phyloP scores from a whole-genome alignment of 805 yeast species.

The Saccharomyces paradoxus region DNA sequence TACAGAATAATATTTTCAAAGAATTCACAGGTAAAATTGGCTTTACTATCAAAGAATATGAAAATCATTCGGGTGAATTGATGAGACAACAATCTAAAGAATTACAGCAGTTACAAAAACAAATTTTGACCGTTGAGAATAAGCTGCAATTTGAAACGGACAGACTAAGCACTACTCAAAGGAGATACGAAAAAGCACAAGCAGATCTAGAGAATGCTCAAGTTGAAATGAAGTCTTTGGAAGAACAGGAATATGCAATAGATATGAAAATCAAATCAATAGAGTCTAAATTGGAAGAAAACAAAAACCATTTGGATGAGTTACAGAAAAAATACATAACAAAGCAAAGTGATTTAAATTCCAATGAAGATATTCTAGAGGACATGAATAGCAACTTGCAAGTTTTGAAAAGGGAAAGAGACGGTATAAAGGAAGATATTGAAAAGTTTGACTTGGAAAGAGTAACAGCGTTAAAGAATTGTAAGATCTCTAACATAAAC shows the following conservation, averaged over 20 bases:
- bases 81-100: conserved; percentile 52
- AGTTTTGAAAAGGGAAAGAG: conserved; percentile 29
- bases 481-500: conserved; percentile 62
- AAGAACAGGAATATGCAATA: conserved; percentile 28
- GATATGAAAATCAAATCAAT: conserved; percentile 31
- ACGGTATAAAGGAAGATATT: conserved; percentile 42
- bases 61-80: conserved; percentile 53
- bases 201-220: conserved; percentile 34
- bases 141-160: conserved; percentile 59
- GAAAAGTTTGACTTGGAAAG: conserved; percentile 50
- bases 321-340: conserved; percentile 29
- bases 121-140: conserved; percentile 51
- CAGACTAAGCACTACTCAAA: conserved; percentile 44
- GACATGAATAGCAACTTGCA: conserved; percentile 30
- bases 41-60: conserved; percentile 61
- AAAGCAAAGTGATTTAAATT: conserved; percentile 29
- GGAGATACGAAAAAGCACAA: conserved; percentile 37
- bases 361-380: conserved; percentile 42
- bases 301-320: conserved; percentile 30
- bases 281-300: conserved; percentile 36
- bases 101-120: conserved; percentile 51
- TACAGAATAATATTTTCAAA: conserved; percentile 41
- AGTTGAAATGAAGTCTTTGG: conserved; percentile 26
- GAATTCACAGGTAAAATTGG: conserved; percentile 50
- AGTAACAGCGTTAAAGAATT: conserved; percentile 52